Percentiles rank a stretch among this genome's conserved stretches.
Evolutionary conservation across 495 filamentous ascomycete species (phyloP).

Genomic region (Neurospora sp.): DNA sequence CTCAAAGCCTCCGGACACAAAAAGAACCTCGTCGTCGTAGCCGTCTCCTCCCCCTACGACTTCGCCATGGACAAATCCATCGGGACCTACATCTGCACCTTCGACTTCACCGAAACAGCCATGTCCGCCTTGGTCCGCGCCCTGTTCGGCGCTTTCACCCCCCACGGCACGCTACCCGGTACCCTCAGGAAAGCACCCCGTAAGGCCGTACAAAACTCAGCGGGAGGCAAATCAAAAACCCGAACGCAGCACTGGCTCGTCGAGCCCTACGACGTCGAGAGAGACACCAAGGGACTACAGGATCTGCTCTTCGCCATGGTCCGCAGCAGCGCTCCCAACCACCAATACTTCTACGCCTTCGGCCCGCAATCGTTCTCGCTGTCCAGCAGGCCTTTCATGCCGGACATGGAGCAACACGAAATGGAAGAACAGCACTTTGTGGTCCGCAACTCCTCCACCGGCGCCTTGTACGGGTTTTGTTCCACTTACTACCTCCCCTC

Average conservation of each 20-base stretch:
- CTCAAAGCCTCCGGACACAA: constrained; percentile 44
- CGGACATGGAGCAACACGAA: not conserved
- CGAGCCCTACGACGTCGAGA: constrained; percentile 68
- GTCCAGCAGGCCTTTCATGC: not conserved
- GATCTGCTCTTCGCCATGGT: not conserved
- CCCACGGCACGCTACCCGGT: constrained; percentile 65
- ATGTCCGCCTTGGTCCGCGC: constrained; percentile 73
- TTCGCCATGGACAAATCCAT: constrained; percentile 86
- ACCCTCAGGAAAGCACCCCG: constrained; percentile 43
- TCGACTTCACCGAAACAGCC: constrained; percentile 87
- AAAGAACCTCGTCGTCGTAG: constrained; percentile 75
- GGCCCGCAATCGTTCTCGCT: not conserved
- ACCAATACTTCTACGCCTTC: constrained; percentile 23
- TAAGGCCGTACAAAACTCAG: constrained; percentile 71
- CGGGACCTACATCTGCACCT: constrained; percentile 84
- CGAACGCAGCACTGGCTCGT: constrained; percentile 55
- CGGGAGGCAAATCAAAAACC: constrained; percentile 63
- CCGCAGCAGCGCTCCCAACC: constrained; percentile 37
- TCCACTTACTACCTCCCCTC: constrained; percentile 62
- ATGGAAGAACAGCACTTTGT: constrained; percentile 72
- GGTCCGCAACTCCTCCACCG: constrained; percentile 82
- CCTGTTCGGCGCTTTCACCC: constrained; percentile 65
- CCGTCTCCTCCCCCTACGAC: constrained; percentile 86
- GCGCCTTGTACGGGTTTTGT: constrained; percentile 80
- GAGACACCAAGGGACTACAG: constrained; percentile 55